Evolutionary conservation across 1,139 yeast genomes (phyloP).

Genomic region (Geotrichum siamense): DNA sequence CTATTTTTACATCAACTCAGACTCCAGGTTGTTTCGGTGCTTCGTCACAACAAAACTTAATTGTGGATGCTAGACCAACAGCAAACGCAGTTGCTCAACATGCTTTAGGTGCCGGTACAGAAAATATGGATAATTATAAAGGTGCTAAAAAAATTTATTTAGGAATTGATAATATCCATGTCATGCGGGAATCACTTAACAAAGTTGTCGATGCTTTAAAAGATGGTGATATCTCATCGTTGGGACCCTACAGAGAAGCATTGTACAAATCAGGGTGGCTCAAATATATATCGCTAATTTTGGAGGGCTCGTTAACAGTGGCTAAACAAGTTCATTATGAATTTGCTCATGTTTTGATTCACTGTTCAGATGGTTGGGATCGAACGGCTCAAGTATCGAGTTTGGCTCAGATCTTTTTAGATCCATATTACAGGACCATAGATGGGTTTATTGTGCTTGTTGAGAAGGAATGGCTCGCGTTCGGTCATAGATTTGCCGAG

Average conservation of each 20-base stretch:
- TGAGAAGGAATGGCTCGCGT: slow-evolving; percentile 93
- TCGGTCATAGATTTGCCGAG: slow-evolving; percentile 85
- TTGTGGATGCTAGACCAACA: slow-evolving; percentile 86
- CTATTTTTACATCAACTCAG: slow-evolving; percentile 51
- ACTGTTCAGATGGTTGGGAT: slow-evolving; percentile 99
- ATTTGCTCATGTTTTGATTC: slow-evolving; percentile 75
- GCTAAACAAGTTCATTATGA: slow-evolving; percentile 74
- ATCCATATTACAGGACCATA: slow-evolving; percentile 80
- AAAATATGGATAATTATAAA: slow-evolving; percentile 78
- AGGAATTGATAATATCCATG: slow-evolving; percentile 92
- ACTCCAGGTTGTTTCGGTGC: slow-evolving; percentile 30
- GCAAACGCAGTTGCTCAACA: slow-evolving; percentile 96
- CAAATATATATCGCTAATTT: slow-evolving; percentile 56
- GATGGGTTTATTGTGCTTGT: slow-evolving; percentile 79
- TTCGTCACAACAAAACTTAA: slow-evolving; percentile 48
- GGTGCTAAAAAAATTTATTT: slow-evolving; percentile 63
- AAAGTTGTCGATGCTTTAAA: slow-evolving; percentile 56
- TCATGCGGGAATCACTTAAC: slow-evolving; percentile 77
- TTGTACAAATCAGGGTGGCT: slow-evolving; percentile 75
- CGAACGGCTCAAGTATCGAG: slow-evolving; percentile 87
- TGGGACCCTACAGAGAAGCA: slow-evolving; percentile 40
- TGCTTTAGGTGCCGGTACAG: slow-evolving; percentile 96
- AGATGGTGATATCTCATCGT: slow-evolving; percentile 55
- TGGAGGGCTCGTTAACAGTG: slow-evolving; percentile 72
- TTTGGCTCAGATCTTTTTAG: slow-evolving; percentile 76